Conservation (phyloP, 345 rosid species). For the Eucalyptus urophylla region DNA sequence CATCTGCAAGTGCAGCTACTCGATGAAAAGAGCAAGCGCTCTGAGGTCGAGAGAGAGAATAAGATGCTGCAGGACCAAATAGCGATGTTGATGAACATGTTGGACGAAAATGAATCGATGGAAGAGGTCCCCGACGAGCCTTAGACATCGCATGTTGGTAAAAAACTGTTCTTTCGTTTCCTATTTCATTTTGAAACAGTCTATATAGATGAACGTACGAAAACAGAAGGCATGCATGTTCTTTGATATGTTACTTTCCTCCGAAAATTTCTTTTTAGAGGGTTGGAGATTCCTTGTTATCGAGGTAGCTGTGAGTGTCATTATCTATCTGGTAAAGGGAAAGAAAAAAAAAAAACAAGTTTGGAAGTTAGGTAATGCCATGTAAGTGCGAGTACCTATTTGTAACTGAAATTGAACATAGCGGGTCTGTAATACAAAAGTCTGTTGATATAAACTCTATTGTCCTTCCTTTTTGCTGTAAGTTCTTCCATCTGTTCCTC, state of each 20-base stretch:
- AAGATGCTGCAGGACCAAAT: conserved; percentile 70
- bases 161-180: neutral
- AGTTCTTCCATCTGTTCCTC: neutral
- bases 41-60: conserved; percentile 78
- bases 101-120: conserved; percentile 44
- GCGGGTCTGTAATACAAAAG: neutral
- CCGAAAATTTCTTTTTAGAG: neutral
- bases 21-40: conserved; percentile 63
- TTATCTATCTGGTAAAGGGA: neutral
- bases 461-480: neutral
- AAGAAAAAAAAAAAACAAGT: neutral
- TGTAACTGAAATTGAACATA: neutral
- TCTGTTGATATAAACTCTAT: neutral
- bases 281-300: neutral
- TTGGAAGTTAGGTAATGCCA: neutral
- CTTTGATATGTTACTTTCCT: neutral
- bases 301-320: neutral
- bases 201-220: neutral
- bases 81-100: conserved; percentile 73
- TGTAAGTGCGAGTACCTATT: neutral
- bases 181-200: neutral
- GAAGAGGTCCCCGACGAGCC: conserved; percentile 5
- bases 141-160: neutral
- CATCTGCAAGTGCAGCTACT: conserved; percentile 80
- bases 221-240: neutral